Base-by-base conservation (phyloP, 1,139 yeast species). In the Debaryomyces singareniensis region DNA sequence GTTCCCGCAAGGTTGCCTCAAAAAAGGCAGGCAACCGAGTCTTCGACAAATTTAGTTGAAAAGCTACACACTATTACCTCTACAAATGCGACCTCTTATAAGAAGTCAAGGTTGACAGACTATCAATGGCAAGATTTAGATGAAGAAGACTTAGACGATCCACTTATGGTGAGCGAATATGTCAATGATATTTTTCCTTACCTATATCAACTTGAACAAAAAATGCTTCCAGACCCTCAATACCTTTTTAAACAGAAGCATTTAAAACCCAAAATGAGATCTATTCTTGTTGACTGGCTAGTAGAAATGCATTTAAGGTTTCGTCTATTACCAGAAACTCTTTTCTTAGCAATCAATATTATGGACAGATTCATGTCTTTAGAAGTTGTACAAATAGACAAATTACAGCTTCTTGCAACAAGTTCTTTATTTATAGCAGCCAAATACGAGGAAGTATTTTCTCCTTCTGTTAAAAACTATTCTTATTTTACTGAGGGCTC, bases 131-230 rank as follows among this genome's bases (percentile, higher is more conserved):
- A 85, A 47, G 96, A 89, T 53, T 66, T 89, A 36, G 96, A 89
- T 51, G 89, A 82, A 30, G 96, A 85, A 45, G 98, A 91, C 53
- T 61, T 66, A 37, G 89, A 83, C 45, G 98, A 91, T 55, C 97
- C 97, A 7, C 68, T 84, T 41, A 87, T 89, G 96, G 96, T 85
- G 18, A 78, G 89, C 44, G 98, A 91, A 61, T 91, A 87, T 51
- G 95, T 85, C 34, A 74, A 67, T 42, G 96, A 86, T 37, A 89
- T 91, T 36, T 89, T 86, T 55, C 79, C 74, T 25, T 86, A 84
- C 53, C 63, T 89, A 43, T 78, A 81, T 53, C 79, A 72, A 49
- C 65, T 82, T 36, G 96, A 91, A 57, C 58, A 67, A 27, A 68
- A 74, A 47, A 85, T 91, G 40, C 66, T 87, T 53, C 96, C 96